Evolutionary conservation across 2,329 filamentous ascomycete genomes (phyloP).

Genomic region (Cytospora chrysosperma): DNA sequence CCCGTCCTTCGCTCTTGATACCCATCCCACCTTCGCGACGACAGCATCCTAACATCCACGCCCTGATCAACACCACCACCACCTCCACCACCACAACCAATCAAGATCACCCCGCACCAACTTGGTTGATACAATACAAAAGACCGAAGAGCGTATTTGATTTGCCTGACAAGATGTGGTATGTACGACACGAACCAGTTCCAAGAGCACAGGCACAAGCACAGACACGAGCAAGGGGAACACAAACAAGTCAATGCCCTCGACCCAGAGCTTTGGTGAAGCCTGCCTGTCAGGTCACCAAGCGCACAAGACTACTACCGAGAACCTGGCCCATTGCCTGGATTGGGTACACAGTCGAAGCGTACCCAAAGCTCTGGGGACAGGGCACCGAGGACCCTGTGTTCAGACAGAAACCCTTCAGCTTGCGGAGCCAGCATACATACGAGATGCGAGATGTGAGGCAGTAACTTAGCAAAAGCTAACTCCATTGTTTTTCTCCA

Average conservation of each 20-base stretch:
- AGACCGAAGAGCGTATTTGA: slow-evolving; percentile 21
- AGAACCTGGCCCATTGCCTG: background rate
- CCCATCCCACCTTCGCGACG: slow-evolving; percentile 17
- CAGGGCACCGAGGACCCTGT: background rate
- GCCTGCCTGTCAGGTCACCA: background rate
- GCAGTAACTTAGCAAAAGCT: slow-evolving; percentile 26
- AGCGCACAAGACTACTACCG: background rate
- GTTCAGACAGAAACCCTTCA: background rate
- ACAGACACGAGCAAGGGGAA: background rate
- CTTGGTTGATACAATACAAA: slow-evolving; percentile 10
- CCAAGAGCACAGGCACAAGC: background rate
- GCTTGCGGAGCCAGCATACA: background rate
- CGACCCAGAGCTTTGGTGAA: background rate
- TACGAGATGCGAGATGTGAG: background rate
- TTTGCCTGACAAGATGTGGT: slow-evolving; percentile 37
- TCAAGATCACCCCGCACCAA: background rate
- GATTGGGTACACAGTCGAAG: background rate
- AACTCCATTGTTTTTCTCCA: slow-evolving; percentile 29
- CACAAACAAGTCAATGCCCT: background rate
- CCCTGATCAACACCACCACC: slow-evolving; percentile 2
- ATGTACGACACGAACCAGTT: slow-evolving; percentile 23
- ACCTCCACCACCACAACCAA: background rate
- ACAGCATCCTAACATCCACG: slow-evolving; percentile 18
- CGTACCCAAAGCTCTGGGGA: slow-evolving; percentile 20
- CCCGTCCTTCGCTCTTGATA: slow-evolving; percentile 23